Evolutionary conservation across 2,329 filamentous ascomycete species (phyloP), one percentile per base, ranked within the genome.

Genomic region (Thermoascus crustaceus): DNA sequence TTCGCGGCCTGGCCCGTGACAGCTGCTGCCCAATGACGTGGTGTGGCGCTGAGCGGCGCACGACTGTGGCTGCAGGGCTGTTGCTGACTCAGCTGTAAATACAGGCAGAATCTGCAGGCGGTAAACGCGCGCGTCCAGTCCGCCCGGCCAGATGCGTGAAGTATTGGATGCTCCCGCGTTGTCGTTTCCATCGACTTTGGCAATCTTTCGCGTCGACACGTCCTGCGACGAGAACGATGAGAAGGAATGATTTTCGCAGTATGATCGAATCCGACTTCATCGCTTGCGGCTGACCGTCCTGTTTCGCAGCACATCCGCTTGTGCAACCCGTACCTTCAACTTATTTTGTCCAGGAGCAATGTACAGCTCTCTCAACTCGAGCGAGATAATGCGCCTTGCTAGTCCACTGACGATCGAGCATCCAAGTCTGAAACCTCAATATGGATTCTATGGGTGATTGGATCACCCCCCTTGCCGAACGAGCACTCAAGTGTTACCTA

Each of bases 21-120:
- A 35, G 18, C 33, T 38, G 44, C 50, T 48, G 46, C 52, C 44
- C 48, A 52, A 50, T 58, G 52, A 56, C 52, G 55, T 54, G 52
- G 45, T 41, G 52, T 36, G 42, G 51, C 49, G 48, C 39, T n/a
- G n/a, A n/a, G n/a, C n/a, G n/a, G n/a, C n/a, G n/a, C n/a, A n/a
- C n/a, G n/a, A n/a, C 44, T n/a, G 9, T 7, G 14, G 26, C 11
- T 13, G 24, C 32, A 36, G 30, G 14, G 3, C n/a, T 13, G 7
- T 7, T 7, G 26, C 16, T 29, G 26, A 29, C 26, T 29, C 26
- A 18, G 26, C 26, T 16, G 1, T 10, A 17, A 29, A 16, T 29
- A 17, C 26, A 13, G 26, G 26, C 26, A 29, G 26, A 29, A 29
- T 18, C 3, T 4, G 16, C 3, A 7, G 26, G 26, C 26, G 26